These are phyloP conservation scores for Aspergillus sp. DNA, from an alignment of 2,329 filamentous ascomycete species.

Conservation along the genomic window DNA sequence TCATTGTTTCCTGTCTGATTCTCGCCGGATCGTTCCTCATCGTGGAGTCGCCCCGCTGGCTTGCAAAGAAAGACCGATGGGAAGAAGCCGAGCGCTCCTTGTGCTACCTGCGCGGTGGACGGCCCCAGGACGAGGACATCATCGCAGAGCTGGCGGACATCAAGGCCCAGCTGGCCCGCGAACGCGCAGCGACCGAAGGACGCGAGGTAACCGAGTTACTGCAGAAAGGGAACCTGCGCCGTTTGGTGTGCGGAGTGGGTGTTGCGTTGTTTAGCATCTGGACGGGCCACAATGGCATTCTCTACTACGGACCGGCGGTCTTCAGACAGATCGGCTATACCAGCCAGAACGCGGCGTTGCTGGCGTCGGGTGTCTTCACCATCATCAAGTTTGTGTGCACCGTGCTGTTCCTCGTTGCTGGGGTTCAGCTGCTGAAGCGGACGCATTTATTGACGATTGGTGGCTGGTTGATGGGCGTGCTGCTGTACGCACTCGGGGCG, in stretches of 20 bases:
- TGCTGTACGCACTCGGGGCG: background rate
- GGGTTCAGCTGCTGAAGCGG: slow-evolving; percentile 1
- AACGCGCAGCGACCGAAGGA: background rate
- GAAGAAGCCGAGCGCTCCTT: background rate
- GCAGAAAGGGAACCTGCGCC: background rate
- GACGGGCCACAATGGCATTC: slow-evolving; percentile 2
- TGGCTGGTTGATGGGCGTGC: background rate
- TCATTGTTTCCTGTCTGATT: background rate
- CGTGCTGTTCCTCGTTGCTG: background rate
- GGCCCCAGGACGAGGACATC: background rate
- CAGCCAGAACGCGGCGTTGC: slow-evolving; percentile 3
- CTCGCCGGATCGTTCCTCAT: background rate
- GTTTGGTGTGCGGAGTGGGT: background rate
- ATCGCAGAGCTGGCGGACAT: background rate
- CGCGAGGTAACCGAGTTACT: slow-evolving; percentile 2
- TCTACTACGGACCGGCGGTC: slow-evolving; percentile 3
- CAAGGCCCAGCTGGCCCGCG: background rate
- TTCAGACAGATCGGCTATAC: slow-evolving; percentile 4
- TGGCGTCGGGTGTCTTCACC: background rate
- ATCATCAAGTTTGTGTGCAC: slow-evolving; percentile 3
- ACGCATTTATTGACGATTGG: background rate
- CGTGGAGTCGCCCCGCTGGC: slow-evolving; percentile 2
- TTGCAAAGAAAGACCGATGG: slow-evolving; percentile 2
- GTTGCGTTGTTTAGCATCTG: background rate
- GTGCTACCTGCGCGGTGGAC: background rate